Evolutionary conservation across 192 early-diverging fungal species (phyloP).

Genomic region (Coemansia sp.): DNA sequence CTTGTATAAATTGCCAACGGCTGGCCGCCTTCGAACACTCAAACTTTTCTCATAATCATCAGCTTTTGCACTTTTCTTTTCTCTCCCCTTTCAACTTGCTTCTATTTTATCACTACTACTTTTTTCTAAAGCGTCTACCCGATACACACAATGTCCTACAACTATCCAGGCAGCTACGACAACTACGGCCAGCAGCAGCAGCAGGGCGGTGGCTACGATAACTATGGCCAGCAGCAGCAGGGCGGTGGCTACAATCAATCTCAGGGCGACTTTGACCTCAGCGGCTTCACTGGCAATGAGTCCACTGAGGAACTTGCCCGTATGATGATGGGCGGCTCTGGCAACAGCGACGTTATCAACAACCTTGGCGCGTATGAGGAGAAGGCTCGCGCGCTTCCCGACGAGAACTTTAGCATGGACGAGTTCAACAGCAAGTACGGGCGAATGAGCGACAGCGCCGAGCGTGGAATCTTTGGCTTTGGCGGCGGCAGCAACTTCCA

Average conservation of each 20-base stretch:
- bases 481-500: slow-evolving; percentile 17
- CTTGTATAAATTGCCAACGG: background rate
- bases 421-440: slow-evolving; percentile 23
- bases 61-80: slow-evolving; percentile 7
- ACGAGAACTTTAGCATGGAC: slow-evolving; percentile 27
- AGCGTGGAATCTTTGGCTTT: slow-evolving; percentile 37
- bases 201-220: slow-evolving; percentile 15
- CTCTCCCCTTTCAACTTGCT: slow-evolving; percentile 1
- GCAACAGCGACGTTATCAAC: slow-evolving; percentile 10
- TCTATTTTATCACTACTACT: background rate
- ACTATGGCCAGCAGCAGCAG: slow-evolving; percentile 7
- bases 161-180: slow-evolving; percentile 15
- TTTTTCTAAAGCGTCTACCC: slow-evolving; percentile 4
- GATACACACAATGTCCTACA: slow-evolving; percentile 5
- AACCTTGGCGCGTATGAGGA: slow-evolving; percentile 8
- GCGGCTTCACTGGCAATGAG: slow-evolving; percentile 2
- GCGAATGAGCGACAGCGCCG: slow-evolving; percentile 9
- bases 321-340: slow-evolving; percentile 7
- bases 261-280: slow-evolving; percentile 5
- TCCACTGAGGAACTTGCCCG: slow-evolving; percentile 13
- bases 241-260: slow-evolving; percentile 11
- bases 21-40: background rate
- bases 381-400: slow-evolving; percentile 8
- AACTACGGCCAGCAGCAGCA: slow-evolving; percentile 12
- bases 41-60: background rate